Evolutionary conservation across 2,329 filamentous ascomycete species (phyloP), one percentile per base, ranked within the genome.

Genomic region (Microcera coccophila): DNA sequence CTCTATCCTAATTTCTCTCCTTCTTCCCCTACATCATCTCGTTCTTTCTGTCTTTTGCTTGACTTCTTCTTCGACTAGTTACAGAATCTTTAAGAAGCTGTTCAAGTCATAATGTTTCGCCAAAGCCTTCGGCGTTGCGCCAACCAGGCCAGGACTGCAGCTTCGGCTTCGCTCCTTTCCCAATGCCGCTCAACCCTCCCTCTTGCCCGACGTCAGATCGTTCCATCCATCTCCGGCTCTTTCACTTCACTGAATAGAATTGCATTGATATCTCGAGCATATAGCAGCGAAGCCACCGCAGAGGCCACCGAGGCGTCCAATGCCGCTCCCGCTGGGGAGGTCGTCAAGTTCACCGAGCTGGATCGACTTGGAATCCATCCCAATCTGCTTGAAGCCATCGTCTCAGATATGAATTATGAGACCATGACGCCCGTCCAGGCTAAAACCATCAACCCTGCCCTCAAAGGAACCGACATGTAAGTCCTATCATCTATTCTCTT

Each of bases 371-470:
- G 73, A 22, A 77, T 95, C 32, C 74, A 90, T 59, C 60, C 67
- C 18, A 79, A 74, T 45, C 67, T 96, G 39, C 73, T 95, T 49
- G 60, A 73, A 4, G 76, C 84, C 19, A 82, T 98, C 55, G 85
- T 79, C 2, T 55, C 77, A 4, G 78, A 81, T 39, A 87, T 97
- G 83, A 71, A 76, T 20, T 84, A 96, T 55, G 78, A 85, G 38
- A 80, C 73, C 31, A 97, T 98, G 93, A 97, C 91, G 17, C 85
- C 93, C 17, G 91, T 98, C 12, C 93, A 98, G 66, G 75, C 81
- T 36, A 78, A 84, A 62, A 95, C 91, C 11, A 90, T 98, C 61
- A 81, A 81, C 46, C 78, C 87, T 42, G 87, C 87, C 4, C 71
- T 97, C 32, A 80, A 82, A 53, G 90, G 93, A 17, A 79, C 75